Conservation (phyloP, 176 grass and related monocot species). For the Tillandsia fasciculata region DNA sequence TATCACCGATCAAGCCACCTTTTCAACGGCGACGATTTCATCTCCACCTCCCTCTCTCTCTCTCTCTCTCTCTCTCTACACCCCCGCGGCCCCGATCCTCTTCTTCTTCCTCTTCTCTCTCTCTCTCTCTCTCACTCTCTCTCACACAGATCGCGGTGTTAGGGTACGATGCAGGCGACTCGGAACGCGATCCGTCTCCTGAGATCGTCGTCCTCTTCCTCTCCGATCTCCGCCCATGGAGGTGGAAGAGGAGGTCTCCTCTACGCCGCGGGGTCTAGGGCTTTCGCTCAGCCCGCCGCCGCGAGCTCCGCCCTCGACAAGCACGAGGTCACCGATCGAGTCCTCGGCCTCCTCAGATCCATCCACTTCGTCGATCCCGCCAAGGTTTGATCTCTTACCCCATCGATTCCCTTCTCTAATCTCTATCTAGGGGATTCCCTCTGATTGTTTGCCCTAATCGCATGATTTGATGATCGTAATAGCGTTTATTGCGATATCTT, state of each 20-base stretch:
- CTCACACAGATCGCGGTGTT: background rate
- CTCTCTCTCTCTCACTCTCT: background rate
- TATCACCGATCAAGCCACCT: no score
- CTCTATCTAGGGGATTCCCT: background rate
- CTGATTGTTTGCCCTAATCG: background rate
- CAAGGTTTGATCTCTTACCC: background rate
- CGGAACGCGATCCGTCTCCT: slow-evolving; percentile 2
- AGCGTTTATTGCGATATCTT: no score
- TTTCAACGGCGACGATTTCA: no score
- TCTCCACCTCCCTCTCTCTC: no score
- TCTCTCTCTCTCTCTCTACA: background rate
- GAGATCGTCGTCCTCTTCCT: background rate
- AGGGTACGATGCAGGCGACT: background rate
- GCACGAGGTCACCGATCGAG: slow-evolving; percentile 5
- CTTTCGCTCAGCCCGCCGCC: background rate
- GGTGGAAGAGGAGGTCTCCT: background rate
- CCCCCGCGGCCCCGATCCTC: background rate
- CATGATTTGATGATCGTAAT: background rate
- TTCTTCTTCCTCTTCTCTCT: background rate
- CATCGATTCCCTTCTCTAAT: background rate
- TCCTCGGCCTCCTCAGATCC: slow-evolving; percentile 12
- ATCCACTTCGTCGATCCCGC: background rate
- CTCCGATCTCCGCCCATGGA: background rate
- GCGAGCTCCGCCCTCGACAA: background rate
- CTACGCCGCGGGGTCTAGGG: background rate